Evolutionary conservation across 495 filamentous ascomycete species (phyloP), one percentile per base, ranked within the genome.

Genomic region (Neurospora sp.): DNA sequence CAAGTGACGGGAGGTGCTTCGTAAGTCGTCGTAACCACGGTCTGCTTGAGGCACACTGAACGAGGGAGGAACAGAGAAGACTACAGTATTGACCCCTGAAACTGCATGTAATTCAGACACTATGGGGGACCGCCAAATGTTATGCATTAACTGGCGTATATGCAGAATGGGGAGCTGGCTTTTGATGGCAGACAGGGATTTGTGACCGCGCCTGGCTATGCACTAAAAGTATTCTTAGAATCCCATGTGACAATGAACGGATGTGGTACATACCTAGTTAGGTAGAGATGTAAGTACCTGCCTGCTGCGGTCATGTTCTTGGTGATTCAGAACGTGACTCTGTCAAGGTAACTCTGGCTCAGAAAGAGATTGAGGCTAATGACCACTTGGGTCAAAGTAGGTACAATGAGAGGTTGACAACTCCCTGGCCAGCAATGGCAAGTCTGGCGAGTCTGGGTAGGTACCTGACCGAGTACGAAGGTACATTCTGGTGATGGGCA

Each of bases 41-140:
- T 39, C 39, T 39, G 39, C 39, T 39, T 39, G 39, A 12, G 39
- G 11, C 39, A 39, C 39, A 39, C 4, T 12, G 39, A 77, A 75
- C 70, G 38, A 39, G 16, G 6, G 39, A 14, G 66, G 72, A 27
- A 72, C 75, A 48, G 76, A 72, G 73, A 74, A 74, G 73, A 72
- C 75, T n/a, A n/a, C n/a, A n/a, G n/a, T n/a, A n/a, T n/a, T n/a
- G n/a, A n/a, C n/a, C n/a, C n/a, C n/a, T n/a, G 27, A 27, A 27
- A 27, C 27, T 27, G 27, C 1, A 27, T 27, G 27, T 27, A 27
- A 27, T 27, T 27, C 27, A 27, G 27, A 27, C 27, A 27, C 27
- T 27, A 27, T 27, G 27, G 27, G 27, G 27, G 27, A 27, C 27
- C 27, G 27, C 27, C 27, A 27, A 2, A 27, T 1, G 1, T 27